phyloP scores from a whole-genome alignment of 345 rosid species.

The Syzygium oleosum region DNA sequence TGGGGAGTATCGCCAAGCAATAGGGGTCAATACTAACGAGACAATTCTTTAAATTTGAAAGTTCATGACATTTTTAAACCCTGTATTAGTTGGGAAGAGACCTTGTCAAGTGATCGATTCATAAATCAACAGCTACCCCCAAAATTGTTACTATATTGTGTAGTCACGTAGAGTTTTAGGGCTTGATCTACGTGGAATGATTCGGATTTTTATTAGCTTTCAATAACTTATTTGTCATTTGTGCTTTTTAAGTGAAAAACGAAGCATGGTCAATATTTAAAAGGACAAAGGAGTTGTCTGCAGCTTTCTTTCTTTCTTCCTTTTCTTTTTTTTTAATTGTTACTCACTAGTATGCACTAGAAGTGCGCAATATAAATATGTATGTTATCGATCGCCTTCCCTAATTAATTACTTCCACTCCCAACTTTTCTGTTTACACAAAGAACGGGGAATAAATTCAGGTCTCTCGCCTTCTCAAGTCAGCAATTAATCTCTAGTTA shows the following conservation, averaged over 20 bases:
- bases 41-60: fast-evolving
- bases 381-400: not conserved
- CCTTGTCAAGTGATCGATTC: fast-evolving
- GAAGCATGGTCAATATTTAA: not conserved
- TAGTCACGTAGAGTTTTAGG: not conserved
- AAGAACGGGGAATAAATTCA: not conserved
- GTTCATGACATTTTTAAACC: not conserved
- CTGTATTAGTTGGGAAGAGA: not conserved
- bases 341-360: not conserved
- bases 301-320: not conserved
- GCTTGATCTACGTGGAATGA: not conserved
- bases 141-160: too few relatives aligned
- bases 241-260: not conserved
- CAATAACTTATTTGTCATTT: not conserved
- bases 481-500: not conserved
- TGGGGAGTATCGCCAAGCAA: not conserved
- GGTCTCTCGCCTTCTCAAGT: not conserved
- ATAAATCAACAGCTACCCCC: not conserved
- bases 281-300: not conserved
- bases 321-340: not conserved
- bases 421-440: not conserved
- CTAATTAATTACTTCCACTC: not conserved
- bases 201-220: not conserved
- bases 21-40: not conserved
- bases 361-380: not conserved